Evolutionary conservation across 2,329 filamentous ascomycete species (phyloP).

Genomic region (Pyricularia sp.): DNA sequence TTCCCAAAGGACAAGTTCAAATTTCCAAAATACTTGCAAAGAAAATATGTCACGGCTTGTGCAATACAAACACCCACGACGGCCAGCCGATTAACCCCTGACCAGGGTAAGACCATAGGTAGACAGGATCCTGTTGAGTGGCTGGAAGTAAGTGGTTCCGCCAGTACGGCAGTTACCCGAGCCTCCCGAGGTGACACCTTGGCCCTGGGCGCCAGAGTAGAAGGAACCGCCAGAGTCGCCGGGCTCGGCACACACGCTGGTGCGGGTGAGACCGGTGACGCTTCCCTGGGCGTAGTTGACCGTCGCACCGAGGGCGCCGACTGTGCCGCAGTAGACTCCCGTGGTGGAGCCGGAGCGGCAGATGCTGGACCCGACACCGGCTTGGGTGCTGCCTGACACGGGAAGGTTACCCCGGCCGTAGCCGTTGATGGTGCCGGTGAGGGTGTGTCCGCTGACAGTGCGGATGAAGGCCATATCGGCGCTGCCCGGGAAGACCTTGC

Average conservation of each 20-base stretch:
- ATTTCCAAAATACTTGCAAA: background rate
- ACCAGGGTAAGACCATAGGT: background rate
- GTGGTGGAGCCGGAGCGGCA: background rate
- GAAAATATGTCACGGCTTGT: background rate
- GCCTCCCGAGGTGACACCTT: background rate
- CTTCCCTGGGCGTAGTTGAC: conserved; percentile 22
- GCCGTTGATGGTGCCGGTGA: background rate
- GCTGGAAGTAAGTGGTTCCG: background rate
- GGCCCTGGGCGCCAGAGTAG: background rate
- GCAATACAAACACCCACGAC: background rate
- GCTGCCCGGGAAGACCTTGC: background rate
- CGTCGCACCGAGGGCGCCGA: conserved; percentile 30
- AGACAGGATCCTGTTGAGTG: background rate
- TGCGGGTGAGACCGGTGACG: background rate
- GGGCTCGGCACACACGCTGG: background rate
- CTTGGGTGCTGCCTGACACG: background rate
- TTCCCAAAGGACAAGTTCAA: background rate
- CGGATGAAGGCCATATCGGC: background rate
- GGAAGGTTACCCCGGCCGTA: background rate
- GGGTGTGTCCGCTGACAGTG: background rate
- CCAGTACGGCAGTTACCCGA: background rate
- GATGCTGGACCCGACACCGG: background rate
- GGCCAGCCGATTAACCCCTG: background rate
- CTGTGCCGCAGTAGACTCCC: conserved; percentile 4
- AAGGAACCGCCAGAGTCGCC: background rate